These are phyloP conservation scores for Pueraria montana DNA, from an alignment of 306 rosid species.

Conservation along the genomic window DNA sequence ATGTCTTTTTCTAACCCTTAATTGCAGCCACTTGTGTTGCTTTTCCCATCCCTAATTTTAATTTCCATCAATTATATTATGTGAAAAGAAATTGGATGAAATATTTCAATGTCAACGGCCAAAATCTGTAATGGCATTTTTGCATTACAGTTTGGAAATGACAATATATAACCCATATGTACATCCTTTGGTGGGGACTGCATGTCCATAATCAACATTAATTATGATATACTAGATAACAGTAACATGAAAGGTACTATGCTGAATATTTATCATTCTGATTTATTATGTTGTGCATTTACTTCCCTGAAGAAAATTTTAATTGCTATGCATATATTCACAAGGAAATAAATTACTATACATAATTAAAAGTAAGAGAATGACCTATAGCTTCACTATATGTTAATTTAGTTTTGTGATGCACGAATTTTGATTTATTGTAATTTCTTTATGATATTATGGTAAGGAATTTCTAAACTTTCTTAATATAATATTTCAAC, in stretches of 20 bases:
- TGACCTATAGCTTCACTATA: no score
- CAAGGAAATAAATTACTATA: not conserved
- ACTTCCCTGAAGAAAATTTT: not conserved
- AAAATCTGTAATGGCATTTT: not conserved
- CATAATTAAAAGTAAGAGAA: not conserved
- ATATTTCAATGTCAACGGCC: not conserved
- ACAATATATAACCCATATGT: not conserved
- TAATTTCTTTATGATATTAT: no score
- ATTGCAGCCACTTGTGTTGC: slow-evolving; percentile 10
- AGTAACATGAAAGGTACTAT: not conserved
- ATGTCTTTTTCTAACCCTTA: not conserved
- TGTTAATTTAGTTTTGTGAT: not conserved
- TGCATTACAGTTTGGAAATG: not conserved
- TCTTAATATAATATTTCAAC: no score
- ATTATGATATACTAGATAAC: not conserved
- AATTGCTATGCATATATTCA: not conserved
- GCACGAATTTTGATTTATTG: not conserved
- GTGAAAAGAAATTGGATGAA: not conserved
- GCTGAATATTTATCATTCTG: no score
- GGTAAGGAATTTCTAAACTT: not conserved
- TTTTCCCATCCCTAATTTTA: not conserved
- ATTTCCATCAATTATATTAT: not conserved
- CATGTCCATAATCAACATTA: not conserved
- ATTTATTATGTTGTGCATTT: not conserved
- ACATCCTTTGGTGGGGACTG: not conserved